Evolutionary conservation across 202 grass and related monocot species (phyloP).

Genomic region (Setaria viridis): DNA sequence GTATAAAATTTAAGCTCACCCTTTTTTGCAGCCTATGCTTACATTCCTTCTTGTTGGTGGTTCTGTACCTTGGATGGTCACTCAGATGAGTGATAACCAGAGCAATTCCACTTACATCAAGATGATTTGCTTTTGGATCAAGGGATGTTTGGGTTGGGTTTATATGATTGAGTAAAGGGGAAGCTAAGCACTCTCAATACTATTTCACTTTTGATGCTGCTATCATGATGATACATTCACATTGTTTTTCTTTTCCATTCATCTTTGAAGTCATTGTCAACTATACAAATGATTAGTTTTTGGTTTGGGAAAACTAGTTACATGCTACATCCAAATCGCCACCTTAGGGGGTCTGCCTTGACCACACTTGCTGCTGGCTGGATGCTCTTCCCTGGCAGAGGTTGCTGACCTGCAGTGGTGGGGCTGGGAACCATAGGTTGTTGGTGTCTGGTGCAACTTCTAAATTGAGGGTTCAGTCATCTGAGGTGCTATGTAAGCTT

Average conservation of each 20-base stretch:
- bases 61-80: constrained; percentile 40
- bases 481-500: too few species aligned
- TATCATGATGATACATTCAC: constrained; percentile 4
- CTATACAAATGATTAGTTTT: not conserved
- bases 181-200: not conserved
- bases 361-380: not conserved
- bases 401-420: too few species aligned
- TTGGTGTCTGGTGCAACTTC: too few species aligned
- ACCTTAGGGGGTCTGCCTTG: not conserved
- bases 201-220: not conserved
- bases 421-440: too few species aligned
- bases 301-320: not conserved
- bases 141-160: not conserved
- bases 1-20: not conserved
- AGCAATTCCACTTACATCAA: constrained; percentile 10
- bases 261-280: not conserved
- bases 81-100: constrained; percentile 36
- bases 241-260: not conserved
- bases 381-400: too few species aligned
- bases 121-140: not conserved
- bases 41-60: not conserved
- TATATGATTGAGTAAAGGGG: constrained; percentile 1
- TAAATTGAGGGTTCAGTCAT: too few species aligned
- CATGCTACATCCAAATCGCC: not conserved
- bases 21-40: not conserved